Conservation (phyloP, 2,329 filamentous ascomycete genomes). For the Colletotrichum horii region DNA sequence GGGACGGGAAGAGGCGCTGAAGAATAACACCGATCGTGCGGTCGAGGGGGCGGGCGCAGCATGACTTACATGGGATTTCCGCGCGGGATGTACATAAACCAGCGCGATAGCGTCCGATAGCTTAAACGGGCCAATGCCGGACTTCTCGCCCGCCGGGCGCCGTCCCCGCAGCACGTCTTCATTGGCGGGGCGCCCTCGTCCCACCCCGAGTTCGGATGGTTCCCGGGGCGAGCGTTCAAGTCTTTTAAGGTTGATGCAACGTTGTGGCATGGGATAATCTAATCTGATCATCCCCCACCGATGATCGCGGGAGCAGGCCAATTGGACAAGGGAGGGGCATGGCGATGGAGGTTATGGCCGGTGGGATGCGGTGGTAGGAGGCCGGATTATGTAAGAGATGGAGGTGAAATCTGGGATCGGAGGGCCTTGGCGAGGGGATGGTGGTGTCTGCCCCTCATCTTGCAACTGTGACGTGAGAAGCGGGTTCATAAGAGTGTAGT, state of each 20-base stretch:
- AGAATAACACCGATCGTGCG: not conserved
- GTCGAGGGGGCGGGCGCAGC: not conserved
- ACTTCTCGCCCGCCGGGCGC: not conserved
- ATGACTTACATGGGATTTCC: not conserved
- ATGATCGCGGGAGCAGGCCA: not conserved
- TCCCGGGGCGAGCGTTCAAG: not conserved
- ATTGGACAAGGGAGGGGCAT: not conserved
- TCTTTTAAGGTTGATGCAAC: not conserved
- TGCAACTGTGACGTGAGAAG: not conserved
- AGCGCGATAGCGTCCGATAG: slow-evolving; percentile 2
- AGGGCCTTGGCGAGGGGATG: not conserved
- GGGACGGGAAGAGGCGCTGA: not conserved
- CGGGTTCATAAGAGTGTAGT: not conserved
- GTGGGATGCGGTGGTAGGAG: not conserved
- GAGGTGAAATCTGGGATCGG: not conserved
- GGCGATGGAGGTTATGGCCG: not conserved
- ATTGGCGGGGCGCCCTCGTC: not conserved
- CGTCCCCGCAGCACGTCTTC: not conserved
- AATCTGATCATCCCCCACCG: not conserved
- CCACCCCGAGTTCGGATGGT: not conserved
- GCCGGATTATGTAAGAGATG: not conserved
- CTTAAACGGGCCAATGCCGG: not conserved
- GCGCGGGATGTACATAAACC: not conserved
- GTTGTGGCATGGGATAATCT: not conserved
- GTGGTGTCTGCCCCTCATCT: not conserved